Evolutionary conservation across 106 monocot genomes (phyloP).

Genomic region (Amphibolis antarctica): DNA sequence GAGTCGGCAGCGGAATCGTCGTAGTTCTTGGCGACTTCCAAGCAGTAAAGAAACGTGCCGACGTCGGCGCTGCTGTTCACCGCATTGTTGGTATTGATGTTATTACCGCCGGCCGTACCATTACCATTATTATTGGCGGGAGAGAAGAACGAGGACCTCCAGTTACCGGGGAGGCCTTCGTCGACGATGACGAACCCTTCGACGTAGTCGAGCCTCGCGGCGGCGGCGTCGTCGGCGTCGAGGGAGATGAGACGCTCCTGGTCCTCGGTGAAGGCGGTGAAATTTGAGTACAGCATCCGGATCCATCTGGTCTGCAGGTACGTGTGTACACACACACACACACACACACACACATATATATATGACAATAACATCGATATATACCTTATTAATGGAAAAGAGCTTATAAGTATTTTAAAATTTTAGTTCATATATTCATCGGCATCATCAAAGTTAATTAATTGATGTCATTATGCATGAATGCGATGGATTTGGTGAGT

Average conservation of each 20-base stretch:
- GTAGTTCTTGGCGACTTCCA: conserved; percentile 68
- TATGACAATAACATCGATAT: neutral
- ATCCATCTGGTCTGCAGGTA: conserved; percentile 61
- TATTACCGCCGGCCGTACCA: too few relatives aligned
- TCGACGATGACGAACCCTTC: conserved; percentile 77
- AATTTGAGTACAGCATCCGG: conserved; percentile 56
- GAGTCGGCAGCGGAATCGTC: conserved; percentile 24
- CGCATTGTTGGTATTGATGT: too few relatives aligned
- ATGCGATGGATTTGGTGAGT: too few relatives aligned
- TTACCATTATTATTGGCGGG: too few relatives aligned
- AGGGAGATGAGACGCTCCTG: conserved; percentile 67
- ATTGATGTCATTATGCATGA: too few relatives aligned
- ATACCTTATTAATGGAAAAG: too few relatives aligned
- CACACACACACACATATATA: neutral
- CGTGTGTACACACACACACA: neutral
- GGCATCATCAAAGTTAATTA: too few relatives aligned
- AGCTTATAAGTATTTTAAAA: too few relatives aligned
- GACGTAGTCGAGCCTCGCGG: conserved; percentile 55
- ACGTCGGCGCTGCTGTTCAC: conserved; percentile 36
- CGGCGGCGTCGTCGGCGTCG: conserved; percentile 20
- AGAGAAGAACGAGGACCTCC: conserved; percentile 90
- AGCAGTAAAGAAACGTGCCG: conserved; percentile 47
- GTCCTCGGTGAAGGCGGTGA: conserved; percentile 47
- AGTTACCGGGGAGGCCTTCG: conserved; percentile 61
- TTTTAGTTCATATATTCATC: too few relatives aligned